These are phyloP conservation scores for Neotropicomus parvogracilis DNA, from an alignment of 1,284 basidiomycete species.

Conservation along the genomic window DNA sequence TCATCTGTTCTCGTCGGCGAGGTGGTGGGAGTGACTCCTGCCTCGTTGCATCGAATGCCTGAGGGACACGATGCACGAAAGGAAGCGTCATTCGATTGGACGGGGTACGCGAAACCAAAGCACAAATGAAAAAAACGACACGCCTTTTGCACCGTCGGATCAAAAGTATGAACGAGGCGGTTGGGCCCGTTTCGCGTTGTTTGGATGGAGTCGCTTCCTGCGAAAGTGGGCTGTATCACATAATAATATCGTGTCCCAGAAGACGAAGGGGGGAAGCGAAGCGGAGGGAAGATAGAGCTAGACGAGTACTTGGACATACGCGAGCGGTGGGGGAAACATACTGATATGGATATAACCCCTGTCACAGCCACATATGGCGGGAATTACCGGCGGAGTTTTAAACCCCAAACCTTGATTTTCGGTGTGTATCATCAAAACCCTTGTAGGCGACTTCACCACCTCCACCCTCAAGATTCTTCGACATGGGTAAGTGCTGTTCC, in stretches of 20 bases:
- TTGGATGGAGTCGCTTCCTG: no score
- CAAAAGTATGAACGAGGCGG: constrained; percentile 81
- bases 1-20: constrained; percentile 84
- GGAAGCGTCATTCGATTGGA: constrained; percentile 28
- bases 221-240: constrained; percentile 19
- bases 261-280: constrained; percentile 20
- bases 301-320: constrained; percentile 20
- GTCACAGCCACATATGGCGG: constrained; percentile 22
- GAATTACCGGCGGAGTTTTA: constrained; percentile 28
- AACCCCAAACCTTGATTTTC: constrained; percentile 33
- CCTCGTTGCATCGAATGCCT: constrained; percentile 95
- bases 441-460: constrained; percentile 16
- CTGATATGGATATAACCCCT: no score
- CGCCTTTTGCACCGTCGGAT: constrained; percentile 80
- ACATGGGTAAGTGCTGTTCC: constrained; percentile 52
- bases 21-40: constrained; percentile 96
- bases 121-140: constrained; percentile 11
- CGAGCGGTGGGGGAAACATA: constrained; percentile 7
- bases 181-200: constrained; percentile 96
- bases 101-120: constrained; percentile 4
- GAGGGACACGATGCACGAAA: background rate
- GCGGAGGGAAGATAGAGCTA: constrained; percentile 12
- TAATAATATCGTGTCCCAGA: constrained; percentile 18
- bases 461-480: constrained; percentile 39
- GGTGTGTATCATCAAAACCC: constrained; percentile 30